phyloP scores from a whole-genome alignment of 495 filamentous ascomycete species.

The Daldinia grandis region DNA sequence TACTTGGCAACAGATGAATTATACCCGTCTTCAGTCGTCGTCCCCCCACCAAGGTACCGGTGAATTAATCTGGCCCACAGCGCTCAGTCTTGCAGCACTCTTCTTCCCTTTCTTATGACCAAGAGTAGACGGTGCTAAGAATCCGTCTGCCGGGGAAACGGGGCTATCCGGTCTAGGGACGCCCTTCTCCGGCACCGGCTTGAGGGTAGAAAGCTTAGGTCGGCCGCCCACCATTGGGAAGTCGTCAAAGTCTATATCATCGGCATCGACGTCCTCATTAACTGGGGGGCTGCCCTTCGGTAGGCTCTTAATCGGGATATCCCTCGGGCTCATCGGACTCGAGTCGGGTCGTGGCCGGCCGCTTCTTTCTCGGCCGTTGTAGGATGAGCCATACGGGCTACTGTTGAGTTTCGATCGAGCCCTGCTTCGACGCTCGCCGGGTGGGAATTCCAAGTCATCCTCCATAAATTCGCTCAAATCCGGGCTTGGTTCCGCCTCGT shows the following conservation, averaged over 20 bases:
- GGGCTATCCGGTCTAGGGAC: slow-evolving; percentile 48
- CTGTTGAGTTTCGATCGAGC: slow-evolving; percentile 30
- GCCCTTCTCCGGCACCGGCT: slow-evolving; percentile 25
- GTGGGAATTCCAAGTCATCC: slow-evolving; percentile 39
- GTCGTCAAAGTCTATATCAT: slow-evolving; percentile 29
- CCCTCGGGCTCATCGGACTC: slow-evolving; percentile 29
- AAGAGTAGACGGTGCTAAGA: slow-evolving; percentile 34
- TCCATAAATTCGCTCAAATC: slow-evolving; percentile 54
- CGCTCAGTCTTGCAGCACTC: slow-evolving; percentile 57
- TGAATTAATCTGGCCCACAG: slow-evolving; percentile 50
- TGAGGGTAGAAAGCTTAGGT: not conserved
- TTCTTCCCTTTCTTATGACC: slow-evolving; percentile 51
- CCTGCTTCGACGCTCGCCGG: slow-evolving; percentile 34
- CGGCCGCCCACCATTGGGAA: slow-evolving; percentile 14
- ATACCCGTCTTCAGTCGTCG: slow-evolving; percentile 41
- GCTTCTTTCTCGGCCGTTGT: not conserved
- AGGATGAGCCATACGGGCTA: slow-evolving; percentile 2
- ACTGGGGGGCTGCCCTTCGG: slow-evolving; percentile 2
- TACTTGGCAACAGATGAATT: not conserved
- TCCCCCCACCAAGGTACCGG: slow-evolving; percentile 56
- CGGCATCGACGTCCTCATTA: slow-evolving; percentile 15
- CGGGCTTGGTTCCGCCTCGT: slow-evolving; percentile 49
- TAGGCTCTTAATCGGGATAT: slow-evolving; percentile 9
- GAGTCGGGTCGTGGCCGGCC: slow-evolving; percentile 38
- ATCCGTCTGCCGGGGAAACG: slow-evolving; percentile 43